Percentiles rank a stretch among this genome's conserved stretches.
These are phyloP conservation scores for Groenewaldozyma auringiensis DNA, from an alignment of 1,139 yeast genomes.

Conservation along the genomic window DNA sequence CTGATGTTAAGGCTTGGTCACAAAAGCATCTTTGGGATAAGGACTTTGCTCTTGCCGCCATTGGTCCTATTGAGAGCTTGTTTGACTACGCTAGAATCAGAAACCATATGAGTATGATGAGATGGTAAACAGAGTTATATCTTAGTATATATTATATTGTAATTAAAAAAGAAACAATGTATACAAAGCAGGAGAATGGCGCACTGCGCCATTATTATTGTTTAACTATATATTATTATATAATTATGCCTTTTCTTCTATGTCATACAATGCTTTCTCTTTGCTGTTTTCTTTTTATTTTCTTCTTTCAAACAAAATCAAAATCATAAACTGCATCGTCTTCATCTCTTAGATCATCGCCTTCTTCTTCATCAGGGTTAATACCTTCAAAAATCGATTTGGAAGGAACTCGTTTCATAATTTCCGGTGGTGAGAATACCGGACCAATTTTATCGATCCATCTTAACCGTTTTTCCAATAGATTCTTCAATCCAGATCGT, in stretches of 20 bases:
- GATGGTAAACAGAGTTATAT: conserved; percentile 21
- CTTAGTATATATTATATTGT: neutral
- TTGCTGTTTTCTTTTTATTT: no score
- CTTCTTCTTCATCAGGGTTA: conserved; percentile 44
- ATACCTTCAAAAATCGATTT: conserved; percentile 45
- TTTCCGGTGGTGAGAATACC: conserved; percentile 56
- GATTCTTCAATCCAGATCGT: conserved; percentile 66
- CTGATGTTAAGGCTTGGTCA: conserved; percentile 85
- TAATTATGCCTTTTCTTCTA: neutral
- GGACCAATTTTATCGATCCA: conserved; percentile 92
- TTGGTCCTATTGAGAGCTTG: conserved; percentile 67
- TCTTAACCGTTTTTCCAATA: conserved; percentile 75
- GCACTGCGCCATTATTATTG: no score
- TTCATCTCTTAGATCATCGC: conserved; percentile 42
- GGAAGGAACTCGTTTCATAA: conserved; percentile 67
- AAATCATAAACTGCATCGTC: conserved; percentile 13
- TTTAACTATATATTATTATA: no score
- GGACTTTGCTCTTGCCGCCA: conserved; percentile 83
- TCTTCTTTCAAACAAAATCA: conserved; percentile 3
- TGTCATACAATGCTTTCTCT: neutral
- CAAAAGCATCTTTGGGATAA: conserved; percentile 68
- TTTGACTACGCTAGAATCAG: conserved; percentile 52
- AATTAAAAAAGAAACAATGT: neutral
- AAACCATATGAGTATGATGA: conserved; percentile 35
- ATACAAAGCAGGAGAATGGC: neutral